phyloP scores from a whole-genome alignment of 805 yeast genomes.

The Candida andamanensis region DNA sequence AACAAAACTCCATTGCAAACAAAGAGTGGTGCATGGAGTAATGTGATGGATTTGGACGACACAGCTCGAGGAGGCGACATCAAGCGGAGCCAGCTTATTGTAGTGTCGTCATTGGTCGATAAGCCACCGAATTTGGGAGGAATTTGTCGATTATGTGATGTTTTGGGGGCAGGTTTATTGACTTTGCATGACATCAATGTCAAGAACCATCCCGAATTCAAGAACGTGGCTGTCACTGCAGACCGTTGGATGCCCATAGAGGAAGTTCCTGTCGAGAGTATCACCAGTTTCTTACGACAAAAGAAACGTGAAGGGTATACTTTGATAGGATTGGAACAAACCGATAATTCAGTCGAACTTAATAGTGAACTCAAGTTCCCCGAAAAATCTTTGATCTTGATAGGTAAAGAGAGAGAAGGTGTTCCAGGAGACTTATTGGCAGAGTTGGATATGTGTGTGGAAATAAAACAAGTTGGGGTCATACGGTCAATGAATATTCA shows the following conservation, averaged over 20 bases:
- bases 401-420: constrained; percentile 89
- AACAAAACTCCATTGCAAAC: constrained; percentile 62
- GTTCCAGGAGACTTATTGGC: constrained; percentile 81
- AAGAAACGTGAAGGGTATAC: constrained; percentile 78
- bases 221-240: constrained; percentile 88
- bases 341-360: constrained; percentile 78
- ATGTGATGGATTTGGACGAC: constrained; percentile 56
- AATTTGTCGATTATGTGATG: constrained; percentile 88
- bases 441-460: constrained; percentile 81
- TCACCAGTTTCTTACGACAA: constrained; percentile 50
- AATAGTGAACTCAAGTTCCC: constrained; percentile 68
- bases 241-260: constrained; percentile 93
- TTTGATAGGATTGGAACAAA: constrained; percentile 86
- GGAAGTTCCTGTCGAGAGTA: constrained; percentile 59
- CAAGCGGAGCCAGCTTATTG: constrained; percentile 76
- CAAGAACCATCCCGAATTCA: constrained; percentile 63
- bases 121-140: constrained; percentile 93
- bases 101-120: constrained; percentile 87
- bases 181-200: constrained; percentile 70
- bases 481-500: constrained; percentile 95
- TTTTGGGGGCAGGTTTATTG: constrained; percentile 79
- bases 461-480: constrained; percentile 88
- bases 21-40: constrained; percentile 85
- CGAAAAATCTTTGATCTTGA: constrained; percentile 63
- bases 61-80: constrained; percentile 40